Base-by-base conservation (phyloP, 78 protist genomes). In the Planoprotostelium fungivorum region DNA sequence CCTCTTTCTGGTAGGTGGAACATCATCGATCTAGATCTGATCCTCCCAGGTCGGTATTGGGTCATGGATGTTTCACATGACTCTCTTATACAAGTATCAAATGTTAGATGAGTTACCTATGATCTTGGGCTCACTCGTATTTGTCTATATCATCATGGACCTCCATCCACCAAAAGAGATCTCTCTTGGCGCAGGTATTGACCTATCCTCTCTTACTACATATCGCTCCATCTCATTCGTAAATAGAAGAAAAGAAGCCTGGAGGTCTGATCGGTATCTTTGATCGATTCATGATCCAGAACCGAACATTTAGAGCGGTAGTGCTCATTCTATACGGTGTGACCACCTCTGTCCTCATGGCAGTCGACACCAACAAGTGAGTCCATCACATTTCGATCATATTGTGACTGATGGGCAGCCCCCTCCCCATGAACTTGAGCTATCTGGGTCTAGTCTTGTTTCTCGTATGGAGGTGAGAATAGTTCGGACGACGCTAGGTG, bases 31-130 rank as follows among this genome's bases (percentile, higher is more conserved):
- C n/a, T n/a, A n/a, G n/a, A n/a, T n/a, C n/a, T n/a, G n/a, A n/a
- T n/a, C n/a, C n/a, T n/a, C n/a, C n/a, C n/a, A n/a, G n/a, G n/a
- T 92, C 31, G 94, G 94, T 16, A 34, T 89, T 34, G 94, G 94
- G 0, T 88, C 91, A 34, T 87, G 86, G 1, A 89, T 89, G 28
- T 92, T 88, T 89, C 94, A 92, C 36, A 91, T 91, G 28, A 92
- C 94, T 9, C 73, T 92, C 0, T 36, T 89, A 0, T 92, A 92
- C 36, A 84, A 89, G 36, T 89, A 92, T 34, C 94, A 92, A 63
- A 34, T 92, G 28, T 92, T 92, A 25, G 94, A 92, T 38, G 94
- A 92, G 39, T n/a, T 92, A 0, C 94, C 94, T 83, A 92, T 92
- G 94, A 92, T 92, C 39, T 38, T 85, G 5, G 89, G 92, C 1